Evolutionary conservation across 148 eudicot genomes (phyloP), one percentile per base, ranked within the genome.

Genomic region (Linanthus parryae): DNA sequence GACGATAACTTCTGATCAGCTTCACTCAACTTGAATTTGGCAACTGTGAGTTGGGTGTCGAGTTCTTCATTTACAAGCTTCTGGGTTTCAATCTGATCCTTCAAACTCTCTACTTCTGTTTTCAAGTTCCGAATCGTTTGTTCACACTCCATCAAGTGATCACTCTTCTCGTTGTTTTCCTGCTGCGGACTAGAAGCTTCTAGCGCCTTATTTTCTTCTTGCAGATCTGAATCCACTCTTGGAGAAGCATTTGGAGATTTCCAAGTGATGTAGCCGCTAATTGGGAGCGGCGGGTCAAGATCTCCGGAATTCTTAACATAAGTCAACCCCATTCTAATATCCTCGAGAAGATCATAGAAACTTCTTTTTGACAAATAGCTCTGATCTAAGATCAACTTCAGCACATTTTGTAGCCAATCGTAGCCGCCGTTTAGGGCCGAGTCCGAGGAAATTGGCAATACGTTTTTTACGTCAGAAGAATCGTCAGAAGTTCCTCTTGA

Each of bases 41-140:
- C 70, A 39, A 79, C 78, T 12, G 64, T 81, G 18, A 84, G 74
- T 49, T 84, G 87, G 21, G 84, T 73, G 50, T 73, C 84, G 2
- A 87, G 84, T 61, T 91, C 98, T 59, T 81, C 87, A 62, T 84
- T 91, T 9, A 71, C 59, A 44, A 71, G 57, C 58, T 81, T 91
- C 60, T 76, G 85, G 56, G 81, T 73, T 52, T 83, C 89, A 7
- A 86, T 50, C 63, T 78, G 82, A 50, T 86, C 84, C 54, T 54
- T 72, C 21, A 79, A 33, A 34, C 37, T 49, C 15, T 68, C 73
- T 45, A 80, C 7, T 43, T 90, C 83, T 13, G 26, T 55, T 52
- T 54, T 59, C 18, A 85, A 59, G 49, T 69, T 51, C 56, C n/a
- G 65, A 34, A 75, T 65, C 25, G 46, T 64, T 31, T 59, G 34